A percentile compares a stretch with the other conserved stretches of the same genome.
These are phyloP conservation scores for Musa itinerans DNA, from an alignment of 176 grass and related monocot genomes.

Conservation along the genomic window DNA sequence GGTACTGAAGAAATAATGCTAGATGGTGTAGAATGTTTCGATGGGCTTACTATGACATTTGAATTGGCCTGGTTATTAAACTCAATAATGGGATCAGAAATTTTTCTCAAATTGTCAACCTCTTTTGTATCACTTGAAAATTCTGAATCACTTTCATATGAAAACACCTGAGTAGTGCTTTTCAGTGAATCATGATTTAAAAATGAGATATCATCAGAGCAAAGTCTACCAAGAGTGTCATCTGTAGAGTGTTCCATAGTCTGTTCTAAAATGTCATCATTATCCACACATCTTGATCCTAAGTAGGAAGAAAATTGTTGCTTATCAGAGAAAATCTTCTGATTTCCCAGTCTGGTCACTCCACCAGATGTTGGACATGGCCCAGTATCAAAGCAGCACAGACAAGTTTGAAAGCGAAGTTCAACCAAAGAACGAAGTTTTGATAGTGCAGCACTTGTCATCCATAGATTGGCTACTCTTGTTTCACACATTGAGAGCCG, in stretches of 20 bases:
- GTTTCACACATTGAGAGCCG: slow-evolving; percentile 22
- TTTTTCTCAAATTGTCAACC: neutral
- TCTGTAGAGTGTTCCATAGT: neutral
- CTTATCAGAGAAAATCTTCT: neutral
- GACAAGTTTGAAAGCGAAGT: slow-evolving; percentile 23
- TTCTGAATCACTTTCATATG: slow-evolving; percentile 10
- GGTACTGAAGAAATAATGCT: slow-evolving; percentile 1
- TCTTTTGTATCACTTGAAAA: slow-evolving; percentile 5
- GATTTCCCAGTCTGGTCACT: neutral
- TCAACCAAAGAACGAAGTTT: slow-evolving; percentile 14
- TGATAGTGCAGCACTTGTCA: slow-evolving; percentile 19
- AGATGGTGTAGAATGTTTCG: neutral
- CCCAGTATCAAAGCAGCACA: slow-evolving; percentile 14
- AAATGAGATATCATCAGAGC: neutral
- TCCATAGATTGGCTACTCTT: slow-evolving; percentile 23
- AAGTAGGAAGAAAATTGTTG: neutral
- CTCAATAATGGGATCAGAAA: neutral
- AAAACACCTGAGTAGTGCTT: neutral
- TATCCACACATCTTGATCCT: neutral
- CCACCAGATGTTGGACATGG: slow-evolving; percentile 1
- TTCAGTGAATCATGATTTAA: neutral
- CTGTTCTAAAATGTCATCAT: neutral
- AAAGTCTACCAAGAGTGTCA: neutral
- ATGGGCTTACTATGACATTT: slow-evolving; percentile 1
- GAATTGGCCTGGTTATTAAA: slow-evolving; percentile 3